phyloP scores from a whole-genome alignment of 768 basidiomycete species.

The Dentipellis sp. region DNA sequence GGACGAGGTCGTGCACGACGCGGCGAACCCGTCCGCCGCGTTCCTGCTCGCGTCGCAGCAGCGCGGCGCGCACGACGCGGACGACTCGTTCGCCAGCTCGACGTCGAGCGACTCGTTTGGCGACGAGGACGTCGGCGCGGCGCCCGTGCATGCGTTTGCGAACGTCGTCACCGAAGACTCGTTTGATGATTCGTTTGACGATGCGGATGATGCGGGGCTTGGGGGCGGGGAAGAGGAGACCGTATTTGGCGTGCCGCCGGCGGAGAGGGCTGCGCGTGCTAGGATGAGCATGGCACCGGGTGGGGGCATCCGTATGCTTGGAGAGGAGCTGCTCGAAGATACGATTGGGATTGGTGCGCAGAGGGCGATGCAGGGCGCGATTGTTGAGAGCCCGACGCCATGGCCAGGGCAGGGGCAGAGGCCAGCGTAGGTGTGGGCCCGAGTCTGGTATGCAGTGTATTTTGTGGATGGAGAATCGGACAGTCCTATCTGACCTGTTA shows the following conservation, averaged over 20 bases:
- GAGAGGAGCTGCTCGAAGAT: constrained; percentile 53
- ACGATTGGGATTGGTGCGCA: constrained; percentile 52
- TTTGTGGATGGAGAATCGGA: too few relatives aligned
- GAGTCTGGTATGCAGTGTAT: too few relatives aligned
- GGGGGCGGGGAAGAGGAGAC: constrained; percentile 45
- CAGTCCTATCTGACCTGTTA: too few relatives aligned
- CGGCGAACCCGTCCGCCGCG: constrained; percentile 59
- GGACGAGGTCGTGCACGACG: constrained; percentile 43
- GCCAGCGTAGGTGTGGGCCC: too few relatives aligned
- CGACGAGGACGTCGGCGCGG: constrained; percentile 32
- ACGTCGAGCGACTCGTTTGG: constrained; percentile 24
- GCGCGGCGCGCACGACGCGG: constrained; percentile 8
- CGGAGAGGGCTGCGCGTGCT: constrained; percentile 25
- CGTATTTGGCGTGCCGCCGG: constrained; percentile 60
- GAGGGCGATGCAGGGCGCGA: constrained; percentile 35
- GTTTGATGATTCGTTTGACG: constrained; percentile 33
- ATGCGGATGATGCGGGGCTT: constrained; percentile 32
- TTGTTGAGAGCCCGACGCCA: constrained; percentile 64
- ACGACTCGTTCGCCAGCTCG: constrained; percentile 6
- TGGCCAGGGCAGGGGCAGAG: constrained; percentile 17
- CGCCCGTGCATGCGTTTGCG: constrained; percentile 56
- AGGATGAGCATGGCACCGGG: constrained; percentile 5
- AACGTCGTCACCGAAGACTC: constrained; percentile 22
- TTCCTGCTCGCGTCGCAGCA: constrained; percentile 52
- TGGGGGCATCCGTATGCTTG: constrained; percentile 44